phyloP scores from a whole-genome alignment of 495 filamentous ascomycete species.

The Hypoxylon rickii region DNA sequence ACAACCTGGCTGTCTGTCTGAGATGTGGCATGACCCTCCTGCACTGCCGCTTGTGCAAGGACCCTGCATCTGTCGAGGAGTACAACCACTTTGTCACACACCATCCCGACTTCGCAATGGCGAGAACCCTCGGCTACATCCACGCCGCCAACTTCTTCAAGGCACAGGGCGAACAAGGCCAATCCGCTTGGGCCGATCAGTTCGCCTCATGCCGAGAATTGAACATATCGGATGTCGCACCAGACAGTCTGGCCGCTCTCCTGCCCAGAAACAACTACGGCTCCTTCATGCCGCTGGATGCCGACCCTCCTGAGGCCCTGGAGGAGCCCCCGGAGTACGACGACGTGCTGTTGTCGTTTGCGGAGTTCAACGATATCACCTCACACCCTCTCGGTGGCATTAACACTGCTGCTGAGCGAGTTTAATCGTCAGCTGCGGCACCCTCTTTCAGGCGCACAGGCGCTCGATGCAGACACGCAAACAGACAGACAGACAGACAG shows the following conservation, averaged over 20 bases:
- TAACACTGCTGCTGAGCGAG: neutral
- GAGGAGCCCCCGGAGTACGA: constrained; percentile 22
- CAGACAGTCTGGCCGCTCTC: constrained; percentile 10
- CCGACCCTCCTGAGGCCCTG: constrained; percentile 28
- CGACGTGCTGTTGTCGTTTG: constrained; percentile 11
- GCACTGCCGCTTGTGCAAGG: constrained; percentile 32
- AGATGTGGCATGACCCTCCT: constrained; percentile 39
- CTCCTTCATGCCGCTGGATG: constrained; percentile 7
- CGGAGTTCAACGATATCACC: neutral
- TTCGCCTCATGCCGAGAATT: constrained; percentile 15
- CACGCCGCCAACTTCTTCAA: constrained; percentile 13
- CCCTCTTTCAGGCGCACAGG: too few relatives aligned
- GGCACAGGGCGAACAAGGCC: constrained; percentile 11
- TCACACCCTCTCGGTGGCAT: neutral
- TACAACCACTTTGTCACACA: constrained; percentile 31
- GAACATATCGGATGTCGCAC: neutral
- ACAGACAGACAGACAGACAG: too few relatives aligned
- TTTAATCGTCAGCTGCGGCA: neutral
- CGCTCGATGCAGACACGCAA: too few relatives aligned
- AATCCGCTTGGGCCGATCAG: constrained; percentile 3
- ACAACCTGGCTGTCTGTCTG: constrained; percentile 34
- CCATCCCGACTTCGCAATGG: constrained; percentile 18
- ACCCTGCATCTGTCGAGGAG: constrained; percentile 35
- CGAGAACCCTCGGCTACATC: constrained; percentile 12
- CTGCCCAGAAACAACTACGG: constrained; percentile 9